phyloP scores from a whole-genome alignment of 2,329 filamentous ascomycete species.

The Penicillium psychrosexuale region DNA sequence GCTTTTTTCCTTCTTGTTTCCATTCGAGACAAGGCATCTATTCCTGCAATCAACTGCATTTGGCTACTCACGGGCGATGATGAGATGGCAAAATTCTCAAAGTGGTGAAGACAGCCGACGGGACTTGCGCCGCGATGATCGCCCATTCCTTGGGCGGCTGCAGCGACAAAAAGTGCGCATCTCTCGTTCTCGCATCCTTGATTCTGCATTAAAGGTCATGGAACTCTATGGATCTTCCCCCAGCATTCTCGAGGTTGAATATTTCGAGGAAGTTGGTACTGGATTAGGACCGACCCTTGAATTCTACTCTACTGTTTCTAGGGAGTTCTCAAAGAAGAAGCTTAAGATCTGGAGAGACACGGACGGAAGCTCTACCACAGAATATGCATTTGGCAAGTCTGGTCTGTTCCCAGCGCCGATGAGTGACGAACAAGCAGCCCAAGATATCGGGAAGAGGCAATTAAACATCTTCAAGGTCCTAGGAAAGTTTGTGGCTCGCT shows the following conservation, averaged over 20 bases:
- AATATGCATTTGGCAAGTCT: slow-evolving; percentile 79
- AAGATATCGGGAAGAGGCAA: slow-evolving; percentile 80
- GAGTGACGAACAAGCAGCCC: slow-evolving; percentile 69
- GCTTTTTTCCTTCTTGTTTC: slow-evolving; percentile 93
- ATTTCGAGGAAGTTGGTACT: slow-evolving; percentile 97
- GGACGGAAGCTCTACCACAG: slow-evolving; percentile 68
- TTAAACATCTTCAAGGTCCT: slow-evolving; percentile 87
- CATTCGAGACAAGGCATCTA: slow-evolving; percentile 93
- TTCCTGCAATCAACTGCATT: slow-evolving; percentile 98
- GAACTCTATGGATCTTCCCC: slow-evolving; percentile 96
- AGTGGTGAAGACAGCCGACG: slow-evolving; percentile 74
- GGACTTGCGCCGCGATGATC: slow-evolving; percentile 79
- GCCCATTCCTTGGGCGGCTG: slow-evolving; percentile 83
- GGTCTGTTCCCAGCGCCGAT: slow-evolving; percentile 92
- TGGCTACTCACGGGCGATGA: slow-evolving; percentile 96
- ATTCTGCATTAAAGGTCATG: slow-evolving; percentile 98
- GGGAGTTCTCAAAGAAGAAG: slow-evolving; percentile 96
- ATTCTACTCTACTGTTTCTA: slow-evolving; percentile 96
- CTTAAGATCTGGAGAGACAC: slow-evolving; percentile 94
- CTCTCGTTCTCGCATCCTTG: slow-evolving; percentile 86
- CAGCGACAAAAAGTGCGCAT: slow-evolving; percentile 98
- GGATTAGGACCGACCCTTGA: slow-evolving; percentile 92
- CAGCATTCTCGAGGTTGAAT: slow-evolving; percentile 94
- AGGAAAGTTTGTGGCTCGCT: slow-evolving; percentile 94
- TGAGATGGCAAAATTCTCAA: slow-evolving; percentile 91